phyloP scores from a whole-genome alignment of 495 filamentous ascomycete species.

The Cercophora samala region DNA sequence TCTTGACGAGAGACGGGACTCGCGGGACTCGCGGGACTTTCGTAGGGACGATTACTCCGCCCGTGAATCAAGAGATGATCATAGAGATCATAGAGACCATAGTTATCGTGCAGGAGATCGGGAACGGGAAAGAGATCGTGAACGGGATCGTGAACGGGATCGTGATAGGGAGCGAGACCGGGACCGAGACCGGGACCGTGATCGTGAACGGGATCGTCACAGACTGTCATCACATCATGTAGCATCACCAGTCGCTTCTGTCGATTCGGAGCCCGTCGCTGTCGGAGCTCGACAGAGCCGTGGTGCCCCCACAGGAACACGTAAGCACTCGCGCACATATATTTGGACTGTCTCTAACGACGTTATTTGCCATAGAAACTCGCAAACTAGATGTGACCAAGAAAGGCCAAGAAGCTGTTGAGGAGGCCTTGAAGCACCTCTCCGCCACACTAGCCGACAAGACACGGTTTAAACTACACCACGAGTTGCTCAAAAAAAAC shows the following conservation, averaged over 20 bases:
- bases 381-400: not conserved
- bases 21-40: not conserved
- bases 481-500: constrained; percentile 19
- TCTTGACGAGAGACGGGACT: not conserved
- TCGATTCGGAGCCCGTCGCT: not conserved
- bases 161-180: not conserved
- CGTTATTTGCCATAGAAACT: not conserved
- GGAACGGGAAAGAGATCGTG: not conserved
- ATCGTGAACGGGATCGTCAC: not conserved
- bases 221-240: not conserved
- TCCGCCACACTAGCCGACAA: not conserved
- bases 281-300: not conserved
- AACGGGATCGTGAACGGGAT: not conserved
- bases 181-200: not conserved
- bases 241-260: not conserved
- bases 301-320: not conserved
- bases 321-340: not conserved
- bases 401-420: not conserved
- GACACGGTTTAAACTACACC: constrained; percentile 4
- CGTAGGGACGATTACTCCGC: not conserved
- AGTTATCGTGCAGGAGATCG: not conserved
- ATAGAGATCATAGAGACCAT: not conserved
- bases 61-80: not conserved
- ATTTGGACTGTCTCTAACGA: not conserved
- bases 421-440: not conserved